Evolutionary conservation across 2,329 filamentous ascomycete species (phyloP).

Genomic region (Botrytis medusae): DNA sequence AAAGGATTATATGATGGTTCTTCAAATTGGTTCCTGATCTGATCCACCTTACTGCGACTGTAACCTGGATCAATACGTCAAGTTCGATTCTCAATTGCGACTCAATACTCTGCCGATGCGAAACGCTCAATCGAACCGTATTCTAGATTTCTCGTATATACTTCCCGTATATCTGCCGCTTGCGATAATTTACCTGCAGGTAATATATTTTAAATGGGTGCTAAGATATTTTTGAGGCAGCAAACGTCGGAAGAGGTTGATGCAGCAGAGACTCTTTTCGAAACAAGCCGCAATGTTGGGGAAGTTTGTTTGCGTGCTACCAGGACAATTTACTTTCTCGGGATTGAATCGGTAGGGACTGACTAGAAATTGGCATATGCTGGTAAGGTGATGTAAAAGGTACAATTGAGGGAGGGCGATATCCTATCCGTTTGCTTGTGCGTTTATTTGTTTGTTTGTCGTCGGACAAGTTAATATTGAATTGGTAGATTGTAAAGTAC

Average conservation of each 20-base stretch:
- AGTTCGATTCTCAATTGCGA: background rate
- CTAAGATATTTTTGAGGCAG: background rate
- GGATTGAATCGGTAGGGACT: slow-evolving; percentile 1
- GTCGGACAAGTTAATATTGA: background rate
- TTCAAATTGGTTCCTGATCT: background rate
- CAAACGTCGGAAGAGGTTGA: slow-evolving; percentile 1
- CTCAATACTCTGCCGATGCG: slow-evolving; percentile 1
- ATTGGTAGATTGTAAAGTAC: background rate
- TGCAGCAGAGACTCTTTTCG: background rate
- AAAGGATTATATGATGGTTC: slow-evolving; percentile 4
- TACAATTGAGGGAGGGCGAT: background rate
- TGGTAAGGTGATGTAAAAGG: background rate
- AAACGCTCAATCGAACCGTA: background rate
- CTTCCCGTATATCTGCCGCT: background rate
- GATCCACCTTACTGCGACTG: background rate
- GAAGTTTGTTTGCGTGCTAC: slow-evolving; percentile 7
- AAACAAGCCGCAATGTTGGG: background rate
- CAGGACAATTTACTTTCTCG: background rate
- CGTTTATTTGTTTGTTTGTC: background rate
- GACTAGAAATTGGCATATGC: slow-evolving; percentile 3
- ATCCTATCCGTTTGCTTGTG: background rate
- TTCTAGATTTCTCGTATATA: background rate
- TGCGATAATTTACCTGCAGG: slow-evolving; percentile 1
- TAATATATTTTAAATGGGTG: background rate
- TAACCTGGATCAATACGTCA: background rate